Evolutionary conservation across 768 basidiomycete species (phyloP), one percentile per base, ranked within the genome.

Genomic region (Suillus decipiens): DNA sequence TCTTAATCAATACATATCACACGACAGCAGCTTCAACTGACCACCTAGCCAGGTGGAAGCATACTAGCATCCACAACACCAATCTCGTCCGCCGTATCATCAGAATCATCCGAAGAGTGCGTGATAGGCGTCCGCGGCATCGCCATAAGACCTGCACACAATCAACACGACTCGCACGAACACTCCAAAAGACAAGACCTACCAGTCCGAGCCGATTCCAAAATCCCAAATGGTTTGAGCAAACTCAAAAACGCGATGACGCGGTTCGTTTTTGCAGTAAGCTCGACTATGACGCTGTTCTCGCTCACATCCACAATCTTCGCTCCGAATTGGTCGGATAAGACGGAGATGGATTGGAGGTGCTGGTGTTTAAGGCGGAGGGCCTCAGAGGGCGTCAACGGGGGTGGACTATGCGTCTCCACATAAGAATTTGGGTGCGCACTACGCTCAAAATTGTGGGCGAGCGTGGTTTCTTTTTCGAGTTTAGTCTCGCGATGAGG

Each of bases 161-260:
- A 34, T 24, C 1, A 36, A 60, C 41, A 61, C 22, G 39, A 37
- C 19, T 34, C n/a, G 47, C 37, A 65, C 15, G 56, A 24, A 47
- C 60, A 36, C 64, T 28, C 28, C 28, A 28, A 19, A 57, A 15
- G 34, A 55, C 19, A 42, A 15, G 11, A 80, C 86, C 63, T 65
- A 96, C 96, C 96, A 39, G 95, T 95, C 61, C 97, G 81, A 24
- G 97, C 96, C 34, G 94, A 90, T 79, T 99, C 97, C 60, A 99
- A 84, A 60, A 99, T 87, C 42, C 97, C 97, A 68, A 96, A 99
- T 10, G 96, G 96, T 73, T 95, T 91, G 69, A 99, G 78, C 50
- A 99, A 78, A 66, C 83, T 89, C 71, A 99, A 79, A 82, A 99
- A 99, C 19, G 95, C 95, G 71, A 98, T 90, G 48, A 99, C 93